Base-by-base conservation (phyloP, 2,329 filamentous ascomycete genomes). In the Fusarium heterosporum region DNA sequence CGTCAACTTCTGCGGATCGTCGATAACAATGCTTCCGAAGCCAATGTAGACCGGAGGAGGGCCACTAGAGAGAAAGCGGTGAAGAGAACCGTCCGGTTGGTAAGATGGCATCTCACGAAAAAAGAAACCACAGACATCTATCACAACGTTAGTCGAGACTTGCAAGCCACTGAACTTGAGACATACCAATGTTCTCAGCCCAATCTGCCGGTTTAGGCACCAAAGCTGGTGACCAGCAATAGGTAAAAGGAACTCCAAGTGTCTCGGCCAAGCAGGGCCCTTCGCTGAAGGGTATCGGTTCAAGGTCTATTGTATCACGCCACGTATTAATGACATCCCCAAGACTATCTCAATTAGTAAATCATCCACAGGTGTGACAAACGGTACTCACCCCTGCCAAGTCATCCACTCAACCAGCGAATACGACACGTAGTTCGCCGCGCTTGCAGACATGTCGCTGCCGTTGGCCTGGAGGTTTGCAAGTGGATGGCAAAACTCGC, bases 391-490 rank as follows among this genome's bases (percentile, higher is more conserved):
- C 71, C 90, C 90, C 77, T 93, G 90, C 90, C 90, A 93, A 12
- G 90, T 90, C 78, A 93, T 83, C 83, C 92, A 89, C 59, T 93
- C 91, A 2, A 93, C 88, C 39, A 93, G 80, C 1, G 86, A 85
- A 69, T 93, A 93, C 0, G 88, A 90, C 11, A 92, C 83, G 67
- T 89, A 92, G 5, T 67, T 93, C 92, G 2, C 89, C 85, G 3
- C 14, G 2, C 88, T 14, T 32, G 5, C 43, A 6, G 51, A 55
- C 48, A 51, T 49, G 0, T 64, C 46, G 63, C 64, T 22, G 19
- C 64, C 66, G 88, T 90, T 38, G 6, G 46, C 7, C 57, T 88
- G 84, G 19, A 93, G 86, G 61, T 92, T 92, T 0, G 90, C 90
- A 5, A 93, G 80, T 0, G 90, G 90, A 70, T 93, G 90, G 0